Percentiles rank a stretch among this genome's conserved stretches.
Conservation (phyloP, 805 yeast species). For the Metschnikowia similis region DNA sequence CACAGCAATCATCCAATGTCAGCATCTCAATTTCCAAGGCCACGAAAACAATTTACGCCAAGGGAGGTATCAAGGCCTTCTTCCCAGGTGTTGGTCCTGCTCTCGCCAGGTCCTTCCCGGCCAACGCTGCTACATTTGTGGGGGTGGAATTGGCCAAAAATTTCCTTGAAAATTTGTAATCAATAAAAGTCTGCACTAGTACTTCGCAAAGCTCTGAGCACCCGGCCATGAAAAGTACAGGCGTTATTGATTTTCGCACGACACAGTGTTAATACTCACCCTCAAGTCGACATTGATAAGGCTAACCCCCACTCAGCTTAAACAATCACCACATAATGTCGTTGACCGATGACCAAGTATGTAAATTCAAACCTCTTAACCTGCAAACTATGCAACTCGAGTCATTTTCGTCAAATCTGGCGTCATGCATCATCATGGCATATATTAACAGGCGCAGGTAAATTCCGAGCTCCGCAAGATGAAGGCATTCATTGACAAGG, state of each 20-base stretch:
- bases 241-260: constrained; percentile 11
- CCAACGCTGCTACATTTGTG: constrained; percentile 97
- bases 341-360: constrained; percentile 30
- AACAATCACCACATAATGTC: constrained; percentile 20
- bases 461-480: constrained; percentile 93
- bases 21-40: constrained; percentile 57
- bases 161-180: constrained; percentile 30
- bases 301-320: not conserved
- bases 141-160: constrained; percentile 83
- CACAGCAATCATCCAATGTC: constrained; percentile 63
- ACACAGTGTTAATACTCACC: constrained; percentile 16
- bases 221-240: constrained; percentile 4
- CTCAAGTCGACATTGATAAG: constrained; percentile 22
- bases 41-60: constrained; percentile 61
- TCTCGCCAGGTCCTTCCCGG: constrained; percentile 89
- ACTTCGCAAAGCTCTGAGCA: not conserved
- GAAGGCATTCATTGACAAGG: constrained; percentile 98
- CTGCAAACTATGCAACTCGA: not conserved
- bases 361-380: constrained; percentile 4
- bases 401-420: not conserved
- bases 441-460: constrained; percentile 47
- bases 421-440: not conserved
- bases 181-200: not conserved
- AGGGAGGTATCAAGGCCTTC: constrained; percentile 84
- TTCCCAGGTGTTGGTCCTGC: constrained; percentile 99